Evolutionary conservation across 441 rosid genomes (phyloP), one percentile per base, ranked within the genome.

Genomic region (Bruguiera hainesii): DNA sequence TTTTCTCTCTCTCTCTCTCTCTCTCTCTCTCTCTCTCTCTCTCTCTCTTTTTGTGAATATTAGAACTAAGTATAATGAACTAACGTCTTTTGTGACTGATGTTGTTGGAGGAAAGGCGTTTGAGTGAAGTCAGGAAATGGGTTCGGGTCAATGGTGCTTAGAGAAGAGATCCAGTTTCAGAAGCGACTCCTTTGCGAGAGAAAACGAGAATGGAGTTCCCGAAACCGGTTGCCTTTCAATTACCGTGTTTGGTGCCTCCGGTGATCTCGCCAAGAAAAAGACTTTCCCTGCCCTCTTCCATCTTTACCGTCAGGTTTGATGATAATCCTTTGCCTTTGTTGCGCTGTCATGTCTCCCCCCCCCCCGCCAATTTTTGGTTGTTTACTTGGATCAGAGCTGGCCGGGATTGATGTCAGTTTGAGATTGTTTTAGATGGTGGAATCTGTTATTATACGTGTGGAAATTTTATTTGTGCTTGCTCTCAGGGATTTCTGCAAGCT

Each of bases 211-310:
- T 71, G 84, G 58, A 23, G 58, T 72, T 66, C 62, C 84, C 7
- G 96, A 88, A 83, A 72, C 85, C 65, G 99, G 97, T 58, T 85
- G 92, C 75, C 93, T 96, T 75, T 89, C 99, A 0, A 84, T 94
- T 70, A 69, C 89, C 23, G 98, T 94, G 61, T 91, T 94, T 30
- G 99, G 99, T 77, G 99, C 99, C 66, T 89, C 98, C 67, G 98
- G 98, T 79, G 99, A 94, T 88, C 97, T 94, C 66, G 99, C 99
- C 73, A 94, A 91, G 89, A 94, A 94, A 87, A 94, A 94, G 82
- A 94, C 99, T 67, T 94, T 94, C 70, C 98, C 99, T 35, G 99
- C 99, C 4, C 96, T 94, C 37, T 94, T 85, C 89, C 74, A 92
- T 80, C 93, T 95, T 39, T 92, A 80, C 64, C 88, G 89, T 26